Percentiles rank a stretch among this genome's conserved stretches.
Evolutionary conservation across 352 stramenopile species (phyloP).

Genomic region (Globisporangium lucens): DNA sequence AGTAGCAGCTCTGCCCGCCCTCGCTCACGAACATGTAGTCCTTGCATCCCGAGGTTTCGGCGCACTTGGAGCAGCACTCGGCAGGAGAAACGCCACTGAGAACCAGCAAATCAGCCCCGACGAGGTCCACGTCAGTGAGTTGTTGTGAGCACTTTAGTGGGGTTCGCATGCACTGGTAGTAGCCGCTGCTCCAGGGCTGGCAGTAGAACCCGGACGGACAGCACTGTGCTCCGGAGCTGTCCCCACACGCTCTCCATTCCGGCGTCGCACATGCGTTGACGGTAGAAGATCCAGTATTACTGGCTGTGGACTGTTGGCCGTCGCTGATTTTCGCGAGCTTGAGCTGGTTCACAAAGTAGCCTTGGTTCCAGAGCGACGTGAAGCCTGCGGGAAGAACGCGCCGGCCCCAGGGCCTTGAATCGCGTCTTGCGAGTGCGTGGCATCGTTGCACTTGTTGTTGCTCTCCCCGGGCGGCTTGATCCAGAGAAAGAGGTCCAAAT

Average conservation of each 20-base stretch:
- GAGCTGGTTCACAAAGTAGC: slow-evolving; percentile 43
- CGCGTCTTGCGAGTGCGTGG: slow-evolving; percentile 10
- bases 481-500: slow-evolving; percentile 71
- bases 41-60: neutral
- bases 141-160: neutral
- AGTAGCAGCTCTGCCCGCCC: neutral
- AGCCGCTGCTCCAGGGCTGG: slow-evolving; percentile 35
- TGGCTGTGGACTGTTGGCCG: no score
- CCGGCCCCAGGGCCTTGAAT: slow-evolving; percentile 29
- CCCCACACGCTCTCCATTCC: neutral
- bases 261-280: neutral
- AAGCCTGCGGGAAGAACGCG: slow-evolving; percentile 56
- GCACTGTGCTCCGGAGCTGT: slow-evolving; percentile 15
- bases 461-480: slow-evolving; percentile 62
- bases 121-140: neutral
- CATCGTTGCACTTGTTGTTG: slow-evolving; percentile 48
- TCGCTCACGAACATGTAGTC: slow-evolving; percentile 1
- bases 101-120: neutral
- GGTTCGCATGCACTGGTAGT: slow-evolving; percentile 1
- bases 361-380: slow-evolving; percentile 54
- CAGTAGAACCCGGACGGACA: slow-evolving; percentile 43
- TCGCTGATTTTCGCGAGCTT: neutral
- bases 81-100: neutral
- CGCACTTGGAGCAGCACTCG: neutral
- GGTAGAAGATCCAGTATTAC: no score